Evolutionary conservation across 805 yeast species (phyloP), one percentile per base, ranked within the genome.

Genomic region (Cyberlindnera petersonii): DNA sequence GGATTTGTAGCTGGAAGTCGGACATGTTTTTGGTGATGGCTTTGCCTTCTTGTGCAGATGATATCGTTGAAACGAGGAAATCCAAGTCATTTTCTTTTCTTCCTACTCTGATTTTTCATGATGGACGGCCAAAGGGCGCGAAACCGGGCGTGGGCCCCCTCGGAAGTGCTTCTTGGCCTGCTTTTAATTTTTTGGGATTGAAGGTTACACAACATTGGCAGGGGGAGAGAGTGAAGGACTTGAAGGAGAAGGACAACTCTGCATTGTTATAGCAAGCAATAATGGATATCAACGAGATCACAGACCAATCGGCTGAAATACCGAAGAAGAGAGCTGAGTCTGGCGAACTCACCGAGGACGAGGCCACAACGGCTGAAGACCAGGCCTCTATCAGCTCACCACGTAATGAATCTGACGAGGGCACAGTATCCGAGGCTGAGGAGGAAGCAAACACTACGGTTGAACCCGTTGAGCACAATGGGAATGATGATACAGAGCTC

Each of bases 1-100:
- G 74, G 39, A 88, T 61, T 19, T 55, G 63, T 44, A 77, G 64
- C 60, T 82, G 89, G 46, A 84, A 65, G 42, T 78, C 84, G 35
- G 88, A 77, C 91, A 83, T 83, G 9, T 16, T 14, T 24, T 9
- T 24, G 27, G 14, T 24, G 13, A 14, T 13, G 27, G 27, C 24
- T 24, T 24, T 14, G 6, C 14, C 27, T 24, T 6, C 6, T 13
- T 24, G 7, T 13, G 27, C 7, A 9, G 27, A n/a, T n/a, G n/a
- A n/a, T n/a, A n/a, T n/a, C n/a, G n/a, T n/a, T n/a, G n/a, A n/a
- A n/a, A n/a, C n/a, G n/a, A n/a, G n/a, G n/a, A n/a, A n/a, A n/a
- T n/a, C n/a, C n/a, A n/a, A n/a, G n/a, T n/a, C n/a, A n/a, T n/a
- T n/a, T n/a, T n/a, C n/a, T n/a, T n/a, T n/a, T n/a, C n/a, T n/a